Evolutionary conservation across 1,284 basidiomycete genomes (phyloP).

Genomic region (Pseudozyma sp.): DNA sequence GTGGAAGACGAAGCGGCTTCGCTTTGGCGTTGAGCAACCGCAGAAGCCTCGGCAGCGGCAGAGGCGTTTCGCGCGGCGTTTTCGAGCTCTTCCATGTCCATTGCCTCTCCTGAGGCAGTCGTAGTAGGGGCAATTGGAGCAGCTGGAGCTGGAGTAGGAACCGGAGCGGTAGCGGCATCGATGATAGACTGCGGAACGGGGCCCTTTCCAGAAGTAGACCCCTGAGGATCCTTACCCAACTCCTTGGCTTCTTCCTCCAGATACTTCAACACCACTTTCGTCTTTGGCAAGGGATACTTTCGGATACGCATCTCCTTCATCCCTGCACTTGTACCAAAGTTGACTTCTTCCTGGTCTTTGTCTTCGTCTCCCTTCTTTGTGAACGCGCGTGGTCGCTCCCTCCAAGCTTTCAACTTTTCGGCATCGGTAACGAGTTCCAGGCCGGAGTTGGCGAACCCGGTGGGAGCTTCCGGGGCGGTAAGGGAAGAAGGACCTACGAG

Average conservation of each 20-base stretch:
- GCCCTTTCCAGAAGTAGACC: constrained; percentile 35
- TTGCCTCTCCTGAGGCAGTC: constrained; percentile 17
- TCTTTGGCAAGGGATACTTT: constrained; percentile 55
- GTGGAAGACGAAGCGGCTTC: constrained; percentile 25
- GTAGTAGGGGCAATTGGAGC: constrained; percentile 64
- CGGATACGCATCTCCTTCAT: constrained; percentile 42
- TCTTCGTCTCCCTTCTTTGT: constrained; percentile 69
- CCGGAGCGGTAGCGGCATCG: constrained; percentile 9
- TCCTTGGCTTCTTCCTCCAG: constrained; percentile 50
- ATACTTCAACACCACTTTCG: constrained; percentile 48
- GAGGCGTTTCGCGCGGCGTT: constrained; percentile 47
- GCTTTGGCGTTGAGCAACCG: constrained; percentile 4
- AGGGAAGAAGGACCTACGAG: constrained; percentile 42
- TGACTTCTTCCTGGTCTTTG: constrained; percentile 77
- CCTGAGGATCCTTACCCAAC: constrained; percentile 29
- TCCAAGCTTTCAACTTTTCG: constrained; percentile 71
- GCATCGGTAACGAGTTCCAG: constrained; percentile 73
- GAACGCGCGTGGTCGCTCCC: constrained; percentile 32
- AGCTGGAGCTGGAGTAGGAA: constrained; percentile 71
- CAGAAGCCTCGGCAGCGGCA: background rate
- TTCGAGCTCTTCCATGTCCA: constrained; percentile 55
- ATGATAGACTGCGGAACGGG: constrained; percentile 28
- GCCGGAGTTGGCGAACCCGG: constrained; percentile 44
- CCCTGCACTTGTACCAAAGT: constrained; percentile 74
- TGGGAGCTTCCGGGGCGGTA: background rate